A percentile compares a stretch with the other conserved stretches of the same genome.
Evolutionary conservation across 2,329 filamentous ascomycete species (phyloP).

Genomic region (Phoma sp.): DNA sequence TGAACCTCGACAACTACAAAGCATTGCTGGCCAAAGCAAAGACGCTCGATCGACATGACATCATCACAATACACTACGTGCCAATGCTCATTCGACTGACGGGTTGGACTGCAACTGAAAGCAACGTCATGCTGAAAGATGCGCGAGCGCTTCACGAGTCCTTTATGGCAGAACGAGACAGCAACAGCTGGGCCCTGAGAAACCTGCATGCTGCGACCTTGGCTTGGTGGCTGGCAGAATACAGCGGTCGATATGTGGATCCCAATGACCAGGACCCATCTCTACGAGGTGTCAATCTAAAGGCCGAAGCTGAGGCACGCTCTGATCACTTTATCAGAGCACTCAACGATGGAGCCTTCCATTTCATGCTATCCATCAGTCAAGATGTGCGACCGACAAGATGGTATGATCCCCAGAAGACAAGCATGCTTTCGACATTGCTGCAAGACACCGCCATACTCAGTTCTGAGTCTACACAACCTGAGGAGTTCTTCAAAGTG

Average conservation of each 20-base stretch:
- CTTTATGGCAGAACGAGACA: conserved; percentile 71
- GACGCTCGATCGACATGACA: conserved; percentile 78
- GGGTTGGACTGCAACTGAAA: conserved; percentile 77
- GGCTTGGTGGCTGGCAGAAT: conserved; percentile 90
- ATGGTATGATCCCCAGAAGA: conserved; percentile 87
- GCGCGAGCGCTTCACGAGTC: conserved; percentile 73
- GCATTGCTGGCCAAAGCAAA: conserved; percentile 72
- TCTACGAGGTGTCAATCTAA: conserved; percentile 64
- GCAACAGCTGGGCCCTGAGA: conserved; percentile 72
- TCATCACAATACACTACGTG: conserved; percentile 77
- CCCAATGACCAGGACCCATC: conserved; percentile 63
- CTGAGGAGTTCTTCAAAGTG: conserved; percentile 74
- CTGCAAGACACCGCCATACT: conserved; percentile 79
- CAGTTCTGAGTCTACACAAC: conserved; percentile 69
- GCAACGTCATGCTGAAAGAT: conserved; percentile 68
- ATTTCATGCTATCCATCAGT: conserved; percentile 86
- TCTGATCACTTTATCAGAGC: conserved; percentile 76
- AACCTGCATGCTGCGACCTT: conserved; percentile 80
- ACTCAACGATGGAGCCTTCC: conserved; percentile 87
- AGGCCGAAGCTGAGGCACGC: conserved; percentile 71
- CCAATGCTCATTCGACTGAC: conserved; percentile 80
- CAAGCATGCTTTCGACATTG: conserved; percentile 80
- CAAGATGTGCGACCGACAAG: conserved; percentile 80
- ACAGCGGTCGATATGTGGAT: conserved; percentile 87
- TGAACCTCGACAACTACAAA: conserved; percentile 74